phyloP scores from a whole-genome alignment of 1,139 yeast species.

The Suhomyces kunorum region DNA sequence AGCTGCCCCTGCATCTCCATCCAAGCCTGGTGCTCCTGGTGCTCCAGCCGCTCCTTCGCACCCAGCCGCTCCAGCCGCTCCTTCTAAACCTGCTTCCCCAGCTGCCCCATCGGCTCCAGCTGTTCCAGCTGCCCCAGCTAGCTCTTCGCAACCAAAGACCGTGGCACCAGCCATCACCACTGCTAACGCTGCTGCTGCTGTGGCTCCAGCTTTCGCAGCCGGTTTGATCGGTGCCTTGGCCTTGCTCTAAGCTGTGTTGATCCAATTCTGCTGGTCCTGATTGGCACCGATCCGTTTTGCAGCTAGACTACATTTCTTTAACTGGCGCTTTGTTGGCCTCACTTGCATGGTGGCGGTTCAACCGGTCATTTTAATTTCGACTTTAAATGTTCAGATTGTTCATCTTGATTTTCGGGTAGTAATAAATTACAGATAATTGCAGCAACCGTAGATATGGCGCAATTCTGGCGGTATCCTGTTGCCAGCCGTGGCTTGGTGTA shows the following conservation, averaged over 20 bases:
- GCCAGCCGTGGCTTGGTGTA: no score
- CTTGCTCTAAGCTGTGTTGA: conserved; percentile 17
- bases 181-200: conserved; percentile 17
- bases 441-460: no score
- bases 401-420: conserved; percentile 14
- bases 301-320: conserved; percentile 3
- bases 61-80: conserved; percentile 13
- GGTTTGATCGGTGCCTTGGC: conserved; percentile 22
- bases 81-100: conserved; percentile 14
- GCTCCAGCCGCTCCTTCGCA: conserved; percentile 10
- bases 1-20: conserved; percentile 4
- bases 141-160: conserved; percentile 13
- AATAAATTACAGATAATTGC: conserved; percentile 11
- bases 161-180: conserved; percentile 16
- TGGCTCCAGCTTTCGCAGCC: conserved; percentile 19
- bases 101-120: conserved; percentile 16
- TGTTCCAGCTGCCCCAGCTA: conserved; percentile 13
- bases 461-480: no score
- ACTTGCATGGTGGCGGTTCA: conserved; percentile 9
- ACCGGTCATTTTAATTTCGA: conserved; percentile 11
- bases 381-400: conserved; percentile 7
- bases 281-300: neutral
- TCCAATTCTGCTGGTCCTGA: neutral
- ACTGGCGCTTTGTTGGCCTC: conserved; percentile 1
- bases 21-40: neutral